Evolutionary conservation across 352 stramenopile species (phyloP), one percentile per base, ranked within the genome.

Genomic region (Plasmopara halstedii): DNA sequence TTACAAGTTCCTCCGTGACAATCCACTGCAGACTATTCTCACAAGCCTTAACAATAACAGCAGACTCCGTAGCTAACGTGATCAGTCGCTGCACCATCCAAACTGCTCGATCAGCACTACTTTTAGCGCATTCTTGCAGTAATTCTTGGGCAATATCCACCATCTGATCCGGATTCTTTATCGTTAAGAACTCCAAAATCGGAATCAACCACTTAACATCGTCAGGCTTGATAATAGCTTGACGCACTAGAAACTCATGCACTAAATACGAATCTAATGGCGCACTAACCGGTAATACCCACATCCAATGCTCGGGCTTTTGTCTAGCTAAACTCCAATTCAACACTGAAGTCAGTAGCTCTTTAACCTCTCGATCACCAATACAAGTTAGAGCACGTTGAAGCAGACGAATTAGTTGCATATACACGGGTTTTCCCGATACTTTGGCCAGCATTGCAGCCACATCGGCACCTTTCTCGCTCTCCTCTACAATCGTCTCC

Each of bases 21-120:
- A 88, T 58, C 55, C 67, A 85, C 48, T 88, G 71, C 7, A 88
- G 61, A 20, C 57, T 84, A 19, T 81, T 69, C 36, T 84, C 75
- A 31, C 73, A 71, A 0, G 63, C 53, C 6, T 42, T 43, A 5
- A 85, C 50, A 6, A 85, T 44, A 8, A 56, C 31, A 4, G 55
- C 38, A 4, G 64, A 84, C 9, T 61, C 31, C 22, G 47, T 60
- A 4, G 57, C 66, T 11, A 88, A 5, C 1, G 50, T 34, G 11
- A 85, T 19, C 6, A 87, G 46, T 6, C 41, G 54, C 11, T 25
- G 34, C 21, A 79, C 42, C 4, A 53, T 55, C 18, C 52, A 44
- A 17, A 18, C 0, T 2, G 40, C 42, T 36, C 31, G 17, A 33
- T 33, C 27, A 19, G 42, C 6, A 19, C 41, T 29, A 25, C n/a